Evolutionary conservation across 2,329 filamentous ascomycete genomes (phyloP).

Genomic region (Colletotrichum australisinense): DNA sequence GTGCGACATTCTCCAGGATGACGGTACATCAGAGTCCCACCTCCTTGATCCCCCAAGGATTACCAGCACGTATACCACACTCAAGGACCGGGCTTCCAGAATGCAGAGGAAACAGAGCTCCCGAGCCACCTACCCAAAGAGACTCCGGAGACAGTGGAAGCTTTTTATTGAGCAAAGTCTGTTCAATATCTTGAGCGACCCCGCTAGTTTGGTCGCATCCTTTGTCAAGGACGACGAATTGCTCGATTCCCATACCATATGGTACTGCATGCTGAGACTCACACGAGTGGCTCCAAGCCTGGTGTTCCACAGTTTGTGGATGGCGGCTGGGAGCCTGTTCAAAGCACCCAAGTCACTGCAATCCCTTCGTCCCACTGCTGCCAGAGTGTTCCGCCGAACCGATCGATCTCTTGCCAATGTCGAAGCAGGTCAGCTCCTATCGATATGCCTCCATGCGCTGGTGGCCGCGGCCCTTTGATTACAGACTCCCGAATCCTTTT

Average conservation of each 20-base stretch:
- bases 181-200: slow-evolving; percentile 72
- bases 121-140: slow-evolving; percentile 41
- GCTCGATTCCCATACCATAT: slow-evolving; percentile 70
- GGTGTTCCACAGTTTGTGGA: slow-evolving; percentile 74
- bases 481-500: slow-evolving; percentile 60
- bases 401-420: slow-evolving; percentile 54
- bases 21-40: slow-evolving; percentile 63
- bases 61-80: slow-evolving; percentile 22
- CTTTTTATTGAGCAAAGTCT: slow-evolving; percentile 73
- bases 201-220: slow-evolving; percentile 64
- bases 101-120: slow-evolving; percentile 48
- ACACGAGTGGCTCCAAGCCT: slow-evolving; percentile 67
- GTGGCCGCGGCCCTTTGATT: slow-evolving; percentile 65
- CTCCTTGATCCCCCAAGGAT: slow-evolving; percentile 50
- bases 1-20: slow-evolving; percentile 69
- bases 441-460: slow-evolving; percentile 72
- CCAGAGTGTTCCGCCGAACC: slow-evolving; percentile 48
- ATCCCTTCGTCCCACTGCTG: slow-evolving; percentile 50
- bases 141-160: slow-evolving; percentile 63
- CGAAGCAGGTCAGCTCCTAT: slow-evolving; percentile 65
- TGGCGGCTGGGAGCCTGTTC: slow-evolving; percentile 69
- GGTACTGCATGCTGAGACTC: slow-evolving; percentile 72
- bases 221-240: slow-evolving; percentile 65
- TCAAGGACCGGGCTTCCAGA: slow-evolving; percentile 39
- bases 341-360: slow-evolving; percentile 61